Evolutionary conservation across 2,329 filamentous ascomycete species (phyloP).

Genomic region (Aspergillus pseudonomiae): DNA sequence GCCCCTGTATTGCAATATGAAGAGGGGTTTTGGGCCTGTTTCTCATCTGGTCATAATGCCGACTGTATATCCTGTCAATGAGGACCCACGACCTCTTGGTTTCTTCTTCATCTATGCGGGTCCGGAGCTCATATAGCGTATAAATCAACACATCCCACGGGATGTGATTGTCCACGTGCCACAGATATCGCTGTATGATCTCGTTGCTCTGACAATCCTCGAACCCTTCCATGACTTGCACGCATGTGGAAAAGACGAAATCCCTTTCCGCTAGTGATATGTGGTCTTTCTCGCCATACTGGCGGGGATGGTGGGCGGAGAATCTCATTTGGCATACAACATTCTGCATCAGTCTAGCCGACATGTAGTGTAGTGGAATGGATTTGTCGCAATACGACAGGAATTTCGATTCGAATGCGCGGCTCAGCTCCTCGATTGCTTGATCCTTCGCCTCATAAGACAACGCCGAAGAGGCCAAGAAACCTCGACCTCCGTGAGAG

Average conservation of each 20-base stretch:
- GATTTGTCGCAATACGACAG: constrained; percentile 41
- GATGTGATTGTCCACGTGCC: constrained; percentile 53
- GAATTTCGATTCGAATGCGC: constrained; percentile 39
- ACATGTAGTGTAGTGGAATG: constrained; percentile 50
- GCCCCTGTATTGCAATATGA: constrained; percentile 26
- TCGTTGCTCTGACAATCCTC: constrained; percentile 35
- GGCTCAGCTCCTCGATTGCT: constrained; percentile 40
- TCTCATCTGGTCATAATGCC: constrained; percentile 36
- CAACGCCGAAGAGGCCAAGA: constrained; percentile 23
- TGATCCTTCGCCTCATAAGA: constrained; percentile 26
- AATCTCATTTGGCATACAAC: constrained; percentile 49
- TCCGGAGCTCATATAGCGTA: constrained; percentile 48
- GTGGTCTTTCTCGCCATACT: constrained; percentile 28
- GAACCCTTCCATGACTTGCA: constrained; percentile 35
- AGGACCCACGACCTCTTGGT: constrained; percentile 48
- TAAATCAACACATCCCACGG: constrained; percentile 58
- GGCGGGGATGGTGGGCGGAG: constrained; percentile 49
- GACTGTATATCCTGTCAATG: constrained; percentile 47
- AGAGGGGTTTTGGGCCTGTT: constrained; percentile 22
- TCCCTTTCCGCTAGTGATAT: constrained; percentile 26
- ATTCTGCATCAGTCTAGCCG: constrained; percentile 47
- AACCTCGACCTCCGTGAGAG: constrained; percentile 25
- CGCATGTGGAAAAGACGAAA: constrained; percentile 37
- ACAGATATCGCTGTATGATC: constrained; percentile 45
- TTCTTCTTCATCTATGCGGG: constrained; percentile 40